These are phyloP conservation scores for Proliferodiscus dingleyae DNA, from an alignment of 2,329 filamentous ascomycete genomes.

Conservation along the genomic window DNA sequence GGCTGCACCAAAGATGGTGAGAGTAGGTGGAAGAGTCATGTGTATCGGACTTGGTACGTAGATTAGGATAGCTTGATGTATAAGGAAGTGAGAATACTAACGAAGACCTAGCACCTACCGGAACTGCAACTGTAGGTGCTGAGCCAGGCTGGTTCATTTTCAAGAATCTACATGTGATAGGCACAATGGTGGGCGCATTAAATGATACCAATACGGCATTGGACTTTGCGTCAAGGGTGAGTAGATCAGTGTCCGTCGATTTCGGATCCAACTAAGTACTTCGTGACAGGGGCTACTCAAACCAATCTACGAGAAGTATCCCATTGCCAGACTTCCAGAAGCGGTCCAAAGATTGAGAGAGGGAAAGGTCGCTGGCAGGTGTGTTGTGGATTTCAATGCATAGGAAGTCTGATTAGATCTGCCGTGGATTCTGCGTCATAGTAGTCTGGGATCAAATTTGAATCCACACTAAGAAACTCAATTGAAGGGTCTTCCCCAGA, in stretches of 20 bases:
- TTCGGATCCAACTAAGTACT: not conserved
- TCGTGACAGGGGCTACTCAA: constrained; percentile 1
- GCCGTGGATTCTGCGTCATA: too few species aligned
- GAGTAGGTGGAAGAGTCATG: constrained; percentile 11
- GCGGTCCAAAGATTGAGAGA: not conserved
- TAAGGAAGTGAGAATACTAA: not conserved
- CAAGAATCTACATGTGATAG: constrained; percentile 9
- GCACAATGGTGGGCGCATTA: constrained; percentile 8
- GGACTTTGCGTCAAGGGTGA: constrained; percentile 8
- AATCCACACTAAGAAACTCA: too few species aligned
- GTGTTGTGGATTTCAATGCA: not conserved
- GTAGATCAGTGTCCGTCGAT: not conserved
- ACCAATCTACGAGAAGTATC: not conserved
- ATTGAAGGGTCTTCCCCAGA: too few species aligned
- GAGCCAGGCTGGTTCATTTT: not conserved
- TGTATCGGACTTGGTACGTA: constrained; percentile 11
- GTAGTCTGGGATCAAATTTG: too few species aligned
- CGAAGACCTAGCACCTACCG: not conserved
- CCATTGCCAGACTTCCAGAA: not conserved
- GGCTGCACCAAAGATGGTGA: constrained; percentile 4
- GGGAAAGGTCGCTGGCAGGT: not conserved
- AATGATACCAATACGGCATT: constrained; percentile 5
- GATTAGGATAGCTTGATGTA: not conserved
- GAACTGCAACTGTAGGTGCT: constrained; percentile 3
- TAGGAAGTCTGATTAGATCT: too few species aligned